phyloP scores from a whole-genome alignment of 306 rosid species.

The Corylus avellana region DNA sequence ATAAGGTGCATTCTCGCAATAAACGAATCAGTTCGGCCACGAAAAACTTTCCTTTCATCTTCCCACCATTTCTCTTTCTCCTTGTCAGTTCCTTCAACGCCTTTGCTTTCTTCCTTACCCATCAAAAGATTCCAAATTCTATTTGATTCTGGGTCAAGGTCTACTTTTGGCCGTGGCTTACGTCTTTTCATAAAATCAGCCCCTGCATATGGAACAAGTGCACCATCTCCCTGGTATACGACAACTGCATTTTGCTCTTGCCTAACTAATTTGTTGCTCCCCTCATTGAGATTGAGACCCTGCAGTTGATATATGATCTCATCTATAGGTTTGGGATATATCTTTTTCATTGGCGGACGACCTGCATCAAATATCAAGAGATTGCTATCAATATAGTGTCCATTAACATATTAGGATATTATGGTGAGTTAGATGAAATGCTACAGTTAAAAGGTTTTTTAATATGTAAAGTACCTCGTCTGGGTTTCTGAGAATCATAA shows the following conservation, averaged over 20 bases:
- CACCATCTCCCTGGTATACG: slow-evolving; percentile 58
- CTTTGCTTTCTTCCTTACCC: slow-evolving; percentile 69
- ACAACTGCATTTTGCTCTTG: slow-evolving; percentile 65
- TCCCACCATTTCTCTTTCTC: slow-evolving; percentile 89
- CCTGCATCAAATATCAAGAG: slow-evolving; percentile 56
- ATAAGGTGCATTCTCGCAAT: slow-evolving; percentile 98
- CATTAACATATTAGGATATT: slow-evolving; percentile 10
- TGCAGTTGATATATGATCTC: slow-evolving; percentile 44
- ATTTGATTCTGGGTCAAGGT: slow-evolving; percentile 84
- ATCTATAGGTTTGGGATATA: slow-evolving; percentile 30
- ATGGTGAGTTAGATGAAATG: not conserved
- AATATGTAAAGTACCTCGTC: slow-evolving; percentile 31
- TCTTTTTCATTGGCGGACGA: slow-evolving; percentile 30
- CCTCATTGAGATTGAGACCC: slow-evolving; percentile 51
- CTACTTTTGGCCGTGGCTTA: slow-evolving; percentile 79
- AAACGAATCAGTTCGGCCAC: slow-evolving; percentile 82
- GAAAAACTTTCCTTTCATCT: slow-evolving; percentile 79
- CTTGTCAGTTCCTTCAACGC: slow-evolving; percentile 51
- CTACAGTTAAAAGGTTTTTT: not conserved
- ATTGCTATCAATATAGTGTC: slow-evolving; percentile 6
- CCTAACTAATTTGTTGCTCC: slow-evolving; percentile 30
- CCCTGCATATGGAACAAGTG: slow-evolving; percentile 59
- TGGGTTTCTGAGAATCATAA: slow-evolving; percentile 21
- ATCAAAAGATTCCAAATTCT: slow-evolving; percentile 88
- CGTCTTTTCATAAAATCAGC: slow-evolving; percentile 46